These are phyloP conservation scores for Pisolithus sp. DNA, from an alignment of 768 basidiomycete species.

Conservation along the genomic window DNA sequence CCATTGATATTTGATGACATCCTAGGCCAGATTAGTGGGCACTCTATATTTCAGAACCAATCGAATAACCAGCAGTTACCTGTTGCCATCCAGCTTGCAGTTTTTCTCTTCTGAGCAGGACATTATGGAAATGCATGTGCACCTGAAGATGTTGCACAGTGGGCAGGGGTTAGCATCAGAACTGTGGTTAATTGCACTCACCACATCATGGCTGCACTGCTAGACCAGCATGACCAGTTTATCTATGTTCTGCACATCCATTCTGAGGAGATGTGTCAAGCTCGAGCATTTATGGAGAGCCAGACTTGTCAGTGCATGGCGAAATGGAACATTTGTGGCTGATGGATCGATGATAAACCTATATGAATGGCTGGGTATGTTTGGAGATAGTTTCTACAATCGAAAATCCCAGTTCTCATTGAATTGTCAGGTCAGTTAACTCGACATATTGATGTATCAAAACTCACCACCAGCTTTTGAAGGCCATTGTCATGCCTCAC, in stretches of 20 bases:
- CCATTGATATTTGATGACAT: background rate
- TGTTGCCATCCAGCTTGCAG: too few species aligned
- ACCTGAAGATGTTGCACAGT: too few species aligned
- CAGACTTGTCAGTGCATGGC: background rate
- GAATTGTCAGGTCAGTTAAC: conserved; percentile 2
- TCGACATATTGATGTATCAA: background rate
- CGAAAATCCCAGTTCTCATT: background rate
- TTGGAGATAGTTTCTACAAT: conserved; percentile 2
- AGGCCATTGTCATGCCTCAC: conserved; percentile 20
- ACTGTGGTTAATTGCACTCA: background rate
- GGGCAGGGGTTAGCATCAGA: too few species aligned
- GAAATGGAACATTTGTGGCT: background rate
- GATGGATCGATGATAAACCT: background rate
- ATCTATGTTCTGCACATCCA: background rate
- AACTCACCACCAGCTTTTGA: background rate
- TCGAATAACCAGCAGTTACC: too few species aligned
- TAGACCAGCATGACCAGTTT: background rate
- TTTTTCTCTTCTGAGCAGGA: too few species aligned
- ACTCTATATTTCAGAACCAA: too few species aligned
- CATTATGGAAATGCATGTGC: too few species aligned
- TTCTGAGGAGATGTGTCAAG: background rate
- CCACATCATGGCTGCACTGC: background rate
- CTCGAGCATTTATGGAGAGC: background rate
- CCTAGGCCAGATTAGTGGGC: background rate
- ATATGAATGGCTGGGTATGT: background rate